Base-by-base conservation (phyloP, 345 rosid species). In the Barbarea vulgaris region DNA sequence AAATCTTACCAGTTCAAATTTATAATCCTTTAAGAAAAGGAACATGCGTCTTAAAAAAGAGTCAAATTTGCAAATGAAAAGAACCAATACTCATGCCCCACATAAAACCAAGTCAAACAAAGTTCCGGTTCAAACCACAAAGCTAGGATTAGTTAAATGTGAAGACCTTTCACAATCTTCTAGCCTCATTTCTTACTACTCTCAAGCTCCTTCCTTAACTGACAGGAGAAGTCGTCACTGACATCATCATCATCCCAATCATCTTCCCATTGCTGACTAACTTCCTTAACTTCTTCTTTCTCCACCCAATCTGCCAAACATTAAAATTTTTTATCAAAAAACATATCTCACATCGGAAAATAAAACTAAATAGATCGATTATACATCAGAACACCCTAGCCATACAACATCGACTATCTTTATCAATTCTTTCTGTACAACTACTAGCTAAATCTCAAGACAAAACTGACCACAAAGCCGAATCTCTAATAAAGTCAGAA, bases 181-280 rank as follows among this genome's bases (percentile, higher is more conserved):
- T 21, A 18, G 14, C 33, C 33, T 85, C 75, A 89, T 47, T 79
- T 84, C 82, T 94, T 90, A 69, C 71, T 77, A 67, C 56, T 86
- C 79, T 91, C 97, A 36, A 94, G 84, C 63, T 94, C 97, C 86
- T 73, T 88, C 84, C 88, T 86, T 77, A 91, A 79, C 88, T 94
- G 97, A 72, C 77, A 79, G 0, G 97, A 94, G 91, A 94, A 93
- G 64, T 93, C 98, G 46, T 93, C 97, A 53, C 72, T 91, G 64
- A 91, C 96, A 79, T 93, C 97, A 61, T 93, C 96, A 73, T 93
- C 98, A 79, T 93, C 97, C 97, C 97, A 93, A 33, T 93, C 98
- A 41, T 93, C 98, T 78, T 91, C 96, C 97, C 98, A 93, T 72
- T 93, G 98, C 78, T 87, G 98, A 4, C 85, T 80, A 64, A 83